A percentile compares a stretch with the other conserved stretches of the same genome.
Conservation (phyloP, 441 rosid genomes). For the Breynia disticha region DNA sequence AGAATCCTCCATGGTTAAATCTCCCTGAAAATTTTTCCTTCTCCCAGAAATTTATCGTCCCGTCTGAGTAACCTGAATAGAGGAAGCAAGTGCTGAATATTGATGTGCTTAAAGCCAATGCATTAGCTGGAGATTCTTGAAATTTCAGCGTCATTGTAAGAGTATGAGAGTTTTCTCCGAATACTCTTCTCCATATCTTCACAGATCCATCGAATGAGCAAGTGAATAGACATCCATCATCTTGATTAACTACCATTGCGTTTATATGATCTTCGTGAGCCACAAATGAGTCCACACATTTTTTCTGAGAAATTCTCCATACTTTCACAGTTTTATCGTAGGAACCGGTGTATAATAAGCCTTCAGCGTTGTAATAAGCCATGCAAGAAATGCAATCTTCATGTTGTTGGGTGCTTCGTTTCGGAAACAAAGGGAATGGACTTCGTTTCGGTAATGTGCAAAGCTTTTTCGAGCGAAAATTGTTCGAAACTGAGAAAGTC, state of each 20-base stretch:
- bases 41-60: constrained; percentile 47
- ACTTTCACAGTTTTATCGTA: constrained; percentile 39
- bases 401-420: constrained; percentile 25
- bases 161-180: constrained; percentile 40
- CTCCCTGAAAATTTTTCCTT: constrained; percentile 41
- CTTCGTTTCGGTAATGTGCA: constrained; percentile 30
- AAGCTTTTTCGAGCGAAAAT: constrained; percentile 29
- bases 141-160: constrained; percentile 45
- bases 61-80: constrained; percentile 47
- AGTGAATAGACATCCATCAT: constrained; percentile 50
- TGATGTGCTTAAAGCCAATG: constrained; percentile 32
- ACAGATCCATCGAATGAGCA: constrained; percentile 47
- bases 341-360: constrained; percentile 39
- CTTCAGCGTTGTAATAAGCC: constrained; percentile 44
- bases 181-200: constrained; percentile 50
- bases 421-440: constrained; percentile 23
- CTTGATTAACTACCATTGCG: constrained; percentile 36
- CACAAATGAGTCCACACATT: constrained; percentile 46
- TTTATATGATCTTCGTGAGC: constrained; percentile 46
- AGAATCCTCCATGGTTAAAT: constrained; percentile 53
- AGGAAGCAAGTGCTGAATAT: constrained; percentile 25
- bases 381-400: constrained; percentile 41
- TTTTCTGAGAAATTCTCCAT: constrained; percentile 33
- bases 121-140: constrained; percentile 46
- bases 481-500: constrained; percentile 30